Percentiles rank a stretch among this genome's conserved stretches.
Evolutionary conservation across 2,329 filamentous ascomycete species (phyloP).

Genomic region (Scorias spongiosa): DNA sequence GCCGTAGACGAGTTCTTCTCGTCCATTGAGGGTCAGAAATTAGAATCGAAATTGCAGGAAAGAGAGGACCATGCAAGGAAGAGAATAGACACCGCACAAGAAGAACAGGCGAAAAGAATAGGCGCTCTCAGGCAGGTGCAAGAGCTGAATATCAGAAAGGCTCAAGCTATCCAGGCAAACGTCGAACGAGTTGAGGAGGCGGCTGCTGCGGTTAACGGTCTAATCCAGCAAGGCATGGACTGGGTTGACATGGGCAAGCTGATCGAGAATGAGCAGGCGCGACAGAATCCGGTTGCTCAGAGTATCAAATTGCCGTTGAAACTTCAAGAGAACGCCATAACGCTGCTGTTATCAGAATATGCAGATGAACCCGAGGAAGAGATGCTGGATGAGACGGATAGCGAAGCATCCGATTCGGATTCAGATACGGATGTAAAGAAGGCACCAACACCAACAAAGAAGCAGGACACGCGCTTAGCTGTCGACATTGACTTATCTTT

Average conservation of each 20-base stretch:
- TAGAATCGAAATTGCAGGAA: constrained; percentile 71
- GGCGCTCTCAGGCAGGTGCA: constrained; percentile 72
- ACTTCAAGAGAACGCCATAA: constrained; percentile 77
- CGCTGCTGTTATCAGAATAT: constrained; percentile 60
- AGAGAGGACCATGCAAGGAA: constrained; percentile 65
- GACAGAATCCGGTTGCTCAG: constrained; percentile 69
- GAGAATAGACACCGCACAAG: constrained; percentile 70
- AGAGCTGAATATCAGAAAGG: constrained; percentile 71
- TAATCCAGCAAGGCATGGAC: constrained; percentile 92
- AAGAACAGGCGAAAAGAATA: constrained; percentile 72
- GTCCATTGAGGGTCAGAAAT: constrained; percentile 82
- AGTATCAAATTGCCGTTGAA: constrained; percentile 80
- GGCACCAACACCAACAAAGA: constrained; percentile 10
- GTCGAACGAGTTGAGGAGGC: constrained; percentile 83
- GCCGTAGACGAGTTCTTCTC: constrained; percentile 96
- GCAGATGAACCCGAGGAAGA: constrained; percentile 46
- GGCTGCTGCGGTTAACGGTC: constrained; percentile 76
- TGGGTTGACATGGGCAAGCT: constrained; percentile 85
- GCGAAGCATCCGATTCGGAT: constrained; percentile 45
- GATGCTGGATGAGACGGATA: constrained; percentile 48
- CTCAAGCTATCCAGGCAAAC: constrained; percentile 80
- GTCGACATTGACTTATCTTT: constrained; percentile 76
- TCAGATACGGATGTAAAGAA: constrained; percentile 30
- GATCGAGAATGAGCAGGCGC: constrained; percentile 71
- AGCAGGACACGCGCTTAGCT: constrained; percentile 35